Base-by-base conservation (phyloP, 2,329 filamentous ascomycete species). In the Scolecobasidium constrictum region DNA sequence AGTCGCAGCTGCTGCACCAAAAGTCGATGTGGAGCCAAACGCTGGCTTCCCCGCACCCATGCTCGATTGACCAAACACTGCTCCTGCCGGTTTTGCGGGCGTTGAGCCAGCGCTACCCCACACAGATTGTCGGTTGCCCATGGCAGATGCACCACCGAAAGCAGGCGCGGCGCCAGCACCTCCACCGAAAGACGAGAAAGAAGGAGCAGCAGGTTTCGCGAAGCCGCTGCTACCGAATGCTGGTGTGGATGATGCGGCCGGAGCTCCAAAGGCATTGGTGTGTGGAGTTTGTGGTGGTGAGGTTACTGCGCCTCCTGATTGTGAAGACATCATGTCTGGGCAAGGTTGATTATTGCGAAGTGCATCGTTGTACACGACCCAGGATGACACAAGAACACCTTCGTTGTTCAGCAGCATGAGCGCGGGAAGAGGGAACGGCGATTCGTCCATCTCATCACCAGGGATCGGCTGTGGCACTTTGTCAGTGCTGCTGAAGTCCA, bases 281-380 rank as follows among this genome's bases (percentile, higher is more conserved):
- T 7, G 9, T 33, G 45, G 5, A 46, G 50, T 21, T 31, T 31
- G 26, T 46, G 47, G 19, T 46, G 47, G 19, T 46, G 50, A 42
- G 16, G 56, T 38, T 13, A 54, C 48, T 44, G 56, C 16, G 13
- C 19, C 38, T 23, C 11, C 37, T 38, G 17, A 18, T 35, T 44
- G 18, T 20, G 38, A 16, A 22, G 31, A 19, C 4, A 33, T 21
- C 49, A 95, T 67, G 4, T 83, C 84, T 33, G 81, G 74, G 58
- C 87, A 96, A 1, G 77, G 75, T 5, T 76, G 77, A 3, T 80
- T 80, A 52, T 81, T 69, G 46, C 81, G 77, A 47, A 98, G 79
- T 2, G 90, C 87, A 34, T 93, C 86, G 26, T 83, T 77, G 63
- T 95, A 95, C 16, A 96, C 75, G 35, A 96, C 65, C 86, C 90